These are phyloP conservation scores for Lentinula boryana DNA, from an alignment of 768 basidiomycete genomes.

Conservation along the genomic window DNA sequence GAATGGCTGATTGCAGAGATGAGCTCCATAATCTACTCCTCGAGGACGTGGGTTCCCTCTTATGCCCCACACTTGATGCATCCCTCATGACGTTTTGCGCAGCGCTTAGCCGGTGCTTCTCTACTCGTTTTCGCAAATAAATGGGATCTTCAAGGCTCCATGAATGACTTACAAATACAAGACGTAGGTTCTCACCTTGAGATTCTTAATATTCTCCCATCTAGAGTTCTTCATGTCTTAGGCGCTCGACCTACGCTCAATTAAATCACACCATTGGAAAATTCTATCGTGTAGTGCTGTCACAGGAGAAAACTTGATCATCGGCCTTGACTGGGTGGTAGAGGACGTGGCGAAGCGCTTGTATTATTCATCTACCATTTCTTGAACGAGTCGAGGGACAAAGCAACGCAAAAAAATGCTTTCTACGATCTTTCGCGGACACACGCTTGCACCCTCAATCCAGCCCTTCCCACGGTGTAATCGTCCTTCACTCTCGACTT, in stretches of 20 bases:
- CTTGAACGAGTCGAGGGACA: not conserved
- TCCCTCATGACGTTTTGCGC: not conserved
- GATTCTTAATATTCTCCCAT: constrained; percentile 8
- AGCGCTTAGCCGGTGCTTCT: constrained; percentile 95
- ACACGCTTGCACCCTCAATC: no score
- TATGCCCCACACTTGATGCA: not conserved
- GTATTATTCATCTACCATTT: constrained; percentile 63
- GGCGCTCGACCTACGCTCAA: constrained; percentile 76
- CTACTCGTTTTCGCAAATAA: constrained; percentile 97
- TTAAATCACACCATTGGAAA: constrained; percentile 86
- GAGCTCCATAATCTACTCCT: constrained; percentile 83
- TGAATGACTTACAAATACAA: constrained; percentile 77
- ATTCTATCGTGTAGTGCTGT: constrained; percentile 91
- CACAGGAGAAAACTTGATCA: constrained; percentile 77
- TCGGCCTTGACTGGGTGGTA: constrained; percentile 91
- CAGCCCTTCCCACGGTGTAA: constrained; percentile 3
- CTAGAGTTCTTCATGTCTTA: constrained; percentile 22
- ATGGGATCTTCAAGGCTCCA: constrained; percentile 87
- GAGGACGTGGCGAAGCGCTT: constrained; percentile 81
- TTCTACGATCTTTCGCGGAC: no score
- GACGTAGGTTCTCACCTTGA: constrained; percentile 47
- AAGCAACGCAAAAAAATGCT: not conserved
- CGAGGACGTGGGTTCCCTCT: constrained; percentile 70
- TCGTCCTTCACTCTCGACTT: not conserved
- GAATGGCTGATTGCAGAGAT: constrained; percentile 84